A percentile compares a stretch with the other conserved stretches of the same genome.
Conservation (phyloP, 2,329 filamentous ascomycete species). For the Scedosporium boydii region DNA sequence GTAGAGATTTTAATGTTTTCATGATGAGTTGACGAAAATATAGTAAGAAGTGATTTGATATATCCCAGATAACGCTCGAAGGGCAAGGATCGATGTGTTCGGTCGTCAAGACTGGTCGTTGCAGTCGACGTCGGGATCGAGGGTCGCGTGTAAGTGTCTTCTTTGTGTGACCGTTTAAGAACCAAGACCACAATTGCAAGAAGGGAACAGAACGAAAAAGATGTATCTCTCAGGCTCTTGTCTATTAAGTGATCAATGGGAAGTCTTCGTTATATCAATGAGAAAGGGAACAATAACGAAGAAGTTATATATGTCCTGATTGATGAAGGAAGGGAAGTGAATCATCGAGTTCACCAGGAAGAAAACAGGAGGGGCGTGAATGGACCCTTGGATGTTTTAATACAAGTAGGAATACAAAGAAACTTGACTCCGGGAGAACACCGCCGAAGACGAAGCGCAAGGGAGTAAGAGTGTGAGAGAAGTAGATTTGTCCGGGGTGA, state of each 20-base stretch:
- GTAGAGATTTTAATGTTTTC: background rate
- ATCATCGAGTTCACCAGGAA: background rate
- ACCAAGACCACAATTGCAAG: background rate
- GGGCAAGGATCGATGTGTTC: background rate
- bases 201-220: background rate
- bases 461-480: background rate
- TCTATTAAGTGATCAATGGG: background rate
- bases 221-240: background rate
- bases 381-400: background rate
- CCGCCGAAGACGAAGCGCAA: background rate
- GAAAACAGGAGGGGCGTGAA: background rate
- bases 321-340: background rate
- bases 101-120: background rate
- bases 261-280: background rate
- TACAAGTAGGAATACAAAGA: background rate
- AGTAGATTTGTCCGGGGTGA: background rate
- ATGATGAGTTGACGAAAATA: background rate
- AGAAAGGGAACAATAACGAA: background rate
- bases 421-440: background rate
- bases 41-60: background rate
- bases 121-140: background rate
- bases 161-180: background rate
- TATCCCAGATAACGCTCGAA: no score
- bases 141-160: background rate
- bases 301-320: background rate